Evolutionary conservation across 192 early-diverging fungal genomes (phyloP), one percentile per base, ranked within the genome.

Genomic region (Chytriomyces sp.): DNA sequence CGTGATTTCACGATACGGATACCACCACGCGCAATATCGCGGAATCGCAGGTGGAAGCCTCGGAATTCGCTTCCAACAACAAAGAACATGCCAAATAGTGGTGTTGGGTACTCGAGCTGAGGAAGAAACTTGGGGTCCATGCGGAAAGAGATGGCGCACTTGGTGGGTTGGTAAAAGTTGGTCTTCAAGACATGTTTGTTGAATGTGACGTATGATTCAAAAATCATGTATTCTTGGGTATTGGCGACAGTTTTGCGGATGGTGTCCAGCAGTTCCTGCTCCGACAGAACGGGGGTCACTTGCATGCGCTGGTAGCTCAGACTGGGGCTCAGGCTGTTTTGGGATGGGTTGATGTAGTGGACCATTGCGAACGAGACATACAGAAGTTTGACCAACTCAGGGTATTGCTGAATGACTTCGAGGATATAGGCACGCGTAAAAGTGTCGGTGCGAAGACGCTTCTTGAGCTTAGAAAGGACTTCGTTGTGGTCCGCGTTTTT

Each of bases 121-220:
- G 96, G 95, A 74, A 99, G 87, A 88, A 99, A 97, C 20, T 87
- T 73, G 26, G 97, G 92, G 79, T 97, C 93, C 88, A 99, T 88
- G 77, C 97, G 92, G 94, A 99, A 99, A 49, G 96, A 97, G 50
- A 98, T 89, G 35, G 97, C 97, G n/a, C 98, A 96, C 91, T 98
- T 98, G 81, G 97, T 97, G 45, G 95, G 92, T 87, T 98, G 96
- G 90, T 98, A 98, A 77, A 98, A 98, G 90, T 98, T 98, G 84
- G 97, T 98, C 91, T 99, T 99, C 76, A 98, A 89, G 49, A 98
- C 93, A 84, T 97, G 93, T 85, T 93, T 89, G 91, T 99, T 99
- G 88, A 99, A 98, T 65, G 93, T 92, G 28, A 99, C 82, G 88
- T 96, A 93, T 7, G 96, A 92, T 83, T 98, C 93, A 80, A 99